A percentile compares a stretch with the other conserved stretches of the same genome.
phyloP scores from a whole-genome alignment of 1,284 basidiomycete species.

The Cutaneotrichosporon dermatis region DNA sequence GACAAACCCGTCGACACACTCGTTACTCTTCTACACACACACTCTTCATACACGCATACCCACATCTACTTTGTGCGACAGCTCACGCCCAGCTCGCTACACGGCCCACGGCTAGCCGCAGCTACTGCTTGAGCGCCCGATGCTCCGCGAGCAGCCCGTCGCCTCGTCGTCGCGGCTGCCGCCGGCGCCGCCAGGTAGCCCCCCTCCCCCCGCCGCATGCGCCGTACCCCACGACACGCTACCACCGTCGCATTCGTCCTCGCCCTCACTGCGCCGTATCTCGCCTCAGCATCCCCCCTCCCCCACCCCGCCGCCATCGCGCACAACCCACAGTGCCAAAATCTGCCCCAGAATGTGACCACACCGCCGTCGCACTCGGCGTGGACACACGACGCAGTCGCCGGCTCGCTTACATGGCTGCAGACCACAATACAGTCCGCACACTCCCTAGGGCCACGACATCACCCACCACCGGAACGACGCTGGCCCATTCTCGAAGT shows the following conservation, averaged over 20 bases:
- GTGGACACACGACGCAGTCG: not conserved
- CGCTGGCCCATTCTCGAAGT: constrained; percentile 19
- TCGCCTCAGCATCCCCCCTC: constrained; percentile 21
- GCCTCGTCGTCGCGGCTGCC: constrained; percentile 16
- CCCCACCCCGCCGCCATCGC: constrained; percentile 1
- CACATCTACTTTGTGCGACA: not conserved
- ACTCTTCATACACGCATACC: not conserved
- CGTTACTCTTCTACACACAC: not conserved
- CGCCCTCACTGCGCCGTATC: constrained; percentile 29
- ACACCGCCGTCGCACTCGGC: too few relatives aligned
- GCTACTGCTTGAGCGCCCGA: not conserved
- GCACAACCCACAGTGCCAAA: constrained; percentile 9
- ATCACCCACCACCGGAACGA: not conserved
- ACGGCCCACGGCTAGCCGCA: too few relatives aligned
- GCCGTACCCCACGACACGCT: not conserved
- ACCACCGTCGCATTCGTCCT: constrained; percentile 23
- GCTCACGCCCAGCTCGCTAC: not conserved
- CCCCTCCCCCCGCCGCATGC: not conserved
- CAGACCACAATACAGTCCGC: too few relatives aligned
- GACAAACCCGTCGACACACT: too few relatives aligned
- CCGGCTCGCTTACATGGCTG: not conserved
- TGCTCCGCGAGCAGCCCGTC: not conserved
- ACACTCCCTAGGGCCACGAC: too few relatives aligned
- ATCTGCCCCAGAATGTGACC: too few relatives aligned
- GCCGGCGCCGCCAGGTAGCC: not conserved